These are phyloP conservation scores for Salix suchowensis DNA, from an alignment of 345 rosid genomes.

Conservation along the genomic window DNA sequence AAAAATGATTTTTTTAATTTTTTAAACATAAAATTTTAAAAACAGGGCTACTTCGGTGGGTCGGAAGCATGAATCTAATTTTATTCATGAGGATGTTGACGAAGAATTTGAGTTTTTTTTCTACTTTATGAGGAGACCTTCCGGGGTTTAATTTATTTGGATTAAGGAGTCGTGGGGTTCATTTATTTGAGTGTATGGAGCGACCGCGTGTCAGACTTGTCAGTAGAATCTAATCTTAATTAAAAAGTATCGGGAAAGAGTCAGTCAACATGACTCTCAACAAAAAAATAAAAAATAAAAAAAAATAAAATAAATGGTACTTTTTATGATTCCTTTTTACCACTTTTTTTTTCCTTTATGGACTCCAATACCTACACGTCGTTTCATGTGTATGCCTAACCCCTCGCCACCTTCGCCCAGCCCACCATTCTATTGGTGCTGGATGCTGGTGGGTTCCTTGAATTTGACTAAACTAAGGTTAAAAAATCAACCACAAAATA, in stretches of 20 bases:
- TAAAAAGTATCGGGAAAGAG: neutral
- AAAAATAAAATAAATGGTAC: neutral
- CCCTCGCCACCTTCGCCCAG: too few species aligned
- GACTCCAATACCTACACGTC: neutral
- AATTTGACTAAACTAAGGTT: neutral
- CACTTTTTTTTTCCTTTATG: neutral
- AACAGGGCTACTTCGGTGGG: too few species aligned
- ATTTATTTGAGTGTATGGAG: neutral
- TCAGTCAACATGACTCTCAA: neutral
- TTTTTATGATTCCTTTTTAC: constrained; percentile 3
- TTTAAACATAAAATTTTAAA: too few species aligned
- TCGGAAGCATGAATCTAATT: neutral
- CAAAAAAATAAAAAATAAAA: neutral
- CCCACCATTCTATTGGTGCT: neutral
- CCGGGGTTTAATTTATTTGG: neutral
- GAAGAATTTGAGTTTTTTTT: neutral
- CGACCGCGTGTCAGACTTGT: neutral
- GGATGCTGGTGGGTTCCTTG: neutral
- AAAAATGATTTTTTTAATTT: too few species aligned
- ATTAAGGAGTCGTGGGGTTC: neutral
- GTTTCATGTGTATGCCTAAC: neutral
- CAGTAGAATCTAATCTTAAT: neutral
- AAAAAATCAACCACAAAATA: neutral
- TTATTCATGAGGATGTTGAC: neutral
- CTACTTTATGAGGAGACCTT: neutral